A percentile compares a stretch with the other conserved stretches of the same genome.
phyloP scores from a whole-genome alignment of 164 flowering plant genomes.

The Magnolia sinica region DNA sequence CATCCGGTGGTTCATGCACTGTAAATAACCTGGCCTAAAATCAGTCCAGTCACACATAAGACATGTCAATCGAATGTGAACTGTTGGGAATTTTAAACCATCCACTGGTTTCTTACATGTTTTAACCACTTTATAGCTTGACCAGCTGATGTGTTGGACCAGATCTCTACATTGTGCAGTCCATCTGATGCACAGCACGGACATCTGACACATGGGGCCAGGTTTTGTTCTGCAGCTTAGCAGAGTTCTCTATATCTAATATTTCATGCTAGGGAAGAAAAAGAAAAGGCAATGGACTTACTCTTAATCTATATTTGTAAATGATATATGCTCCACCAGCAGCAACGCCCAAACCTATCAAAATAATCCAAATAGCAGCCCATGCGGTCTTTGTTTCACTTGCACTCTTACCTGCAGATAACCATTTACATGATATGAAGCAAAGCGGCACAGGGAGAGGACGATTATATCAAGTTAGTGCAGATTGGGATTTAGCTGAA shows the following conservation, averaged over 20 bases:
- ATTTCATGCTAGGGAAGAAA: background rate
- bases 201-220: background rate
- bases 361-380: conserved; percentile 81
- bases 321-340: conserved; percentile 79
- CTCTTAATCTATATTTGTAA: conserved; percentile 89
- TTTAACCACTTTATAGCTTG: too few species aligned
- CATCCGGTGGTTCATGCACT: background rate
- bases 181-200: background rate
- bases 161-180: background rate
- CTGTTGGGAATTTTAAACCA: background rate
- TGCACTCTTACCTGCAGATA: conserved; percentile 59
- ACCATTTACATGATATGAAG: conserved; percentile 10
- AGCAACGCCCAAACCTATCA: conserved; percentile 63
- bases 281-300: conserved; percentile 31
- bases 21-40: background rate
- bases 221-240: too few species aligned
- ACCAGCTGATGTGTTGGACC: background rate
- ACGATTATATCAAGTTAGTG: background rate
- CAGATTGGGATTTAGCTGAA: background rate
- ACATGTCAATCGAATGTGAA: background rate
- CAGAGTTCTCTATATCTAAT: background rate
- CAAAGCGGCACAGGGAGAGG: background rate
- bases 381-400: conserved; percentile 53
- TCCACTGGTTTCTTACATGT: background rate
- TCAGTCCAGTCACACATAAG: background rate